A percentile compares a stretch with the other conserved stretches of the same genome.
phyloP scores from a whole-genome alignment of 176 grass and related monocot genomes.

The Lolium multiflorum region DNA sequence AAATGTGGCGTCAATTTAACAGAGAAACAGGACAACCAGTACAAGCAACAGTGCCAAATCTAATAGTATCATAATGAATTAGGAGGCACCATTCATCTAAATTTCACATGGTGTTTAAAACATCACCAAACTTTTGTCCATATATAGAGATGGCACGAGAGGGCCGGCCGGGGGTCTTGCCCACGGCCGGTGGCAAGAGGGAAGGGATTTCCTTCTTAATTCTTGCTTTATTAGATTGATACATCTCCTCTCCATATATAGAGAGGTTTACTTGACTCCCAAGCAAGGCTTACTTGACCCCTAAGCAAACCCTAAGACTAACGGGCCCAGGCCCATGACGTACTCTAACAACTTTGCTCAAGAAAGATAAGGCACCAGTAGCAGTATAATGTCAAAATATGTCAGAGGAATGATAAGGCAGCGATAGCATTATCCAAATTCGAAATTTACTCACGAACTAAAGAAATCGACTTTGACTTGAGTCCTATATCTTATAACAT shows the following conservation, averaged over 20 bases:
- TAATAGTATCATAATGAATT: background rate
- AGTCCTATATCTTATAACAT: conserved; percentile 8
- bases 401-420: background rate
- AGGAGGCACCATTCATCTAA: conserved; percentile 1
- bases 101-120: background rate
- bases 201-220: too few species aligned
- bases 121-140: conserved; percentile 18
- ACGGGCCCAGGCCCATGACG: too few species aligned
- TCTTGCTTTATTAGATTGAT: too few species aligned
- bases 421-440: background rate
- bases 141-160: too few species aligned
- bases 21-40: conserved; percentile 21
- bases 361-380: background rate
- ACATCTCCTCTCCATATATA: too few species aligned
- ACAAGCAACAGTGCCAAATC: background rate
- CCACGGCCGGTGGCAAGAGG: too few species aligned
- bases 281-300: too few species aligned
- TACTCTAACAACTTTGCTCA: too few species aligned
- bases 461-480: background rate
- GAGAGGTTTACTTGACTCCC: too few species aligned
- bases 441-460: background rate
- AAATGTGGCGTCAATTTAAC: conserved; percentile 28
- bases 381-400: conserved; percentile 6
- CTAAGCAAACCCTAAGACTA: too few species aligned
- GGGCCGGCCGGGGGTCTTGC: too few species aligned